These are phyloP conservation scores for Rugonectria rugulosa DNA, from an alignment of 2,329 filamentous ascomycete genomes.

Conservation along the genomic window DNA sequence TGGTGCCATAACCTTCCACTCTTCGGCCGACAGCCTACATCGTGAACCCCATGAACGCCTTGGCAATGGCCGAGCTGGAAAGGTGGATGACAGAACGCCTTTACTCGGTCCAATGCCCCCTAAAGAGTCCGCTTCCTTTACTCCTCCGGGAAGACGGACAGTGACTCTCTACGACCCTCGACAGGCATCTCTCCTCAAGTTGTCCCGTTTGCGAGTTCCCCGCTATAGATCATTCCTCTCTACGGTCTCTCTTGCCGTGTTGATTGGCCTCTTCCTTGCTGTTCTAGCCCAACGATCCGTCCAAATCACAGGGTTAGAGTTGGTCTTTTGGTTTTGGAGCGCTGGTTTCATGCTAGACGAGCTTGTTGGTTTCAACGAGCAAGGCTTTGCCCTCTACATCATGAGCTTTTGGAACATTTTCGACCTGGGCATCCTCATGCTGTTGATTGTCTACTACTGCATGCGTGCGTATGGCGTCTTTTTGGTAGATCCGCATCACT, in stretches of 20 bases:
- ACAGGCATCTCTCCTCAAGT: slow-evolving; percentile 89
- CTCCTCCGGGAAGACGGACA: slow-evolving; percentile 67
- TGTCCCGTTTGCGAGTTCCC: slow-evolving; percentile 88
- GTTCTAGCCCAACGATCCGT: slow-evolving; percentile 79
- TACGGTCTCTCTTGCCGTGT: slow-evolving; percentile 83
- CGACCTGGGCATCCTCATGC: slow-evolving; percentile 85
- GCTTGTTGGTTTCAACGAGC: slow-evolving; percentile 94
- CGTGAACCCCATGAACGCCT: slow-evolving; percentile 53
- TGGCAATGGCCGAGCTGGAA: slow-evolving; percentile 37
- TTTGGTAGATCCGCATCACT: slow-evolving; percentile 75
- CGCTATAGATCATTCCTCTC: slow-evolving; percentile 91
- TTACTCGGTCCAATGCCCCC: slow-evolving; percentile 51
- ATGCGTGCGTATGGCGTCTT: slow-evolving; percentile 89
- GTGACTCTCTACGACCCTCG: slow-evolving; percentile 90
- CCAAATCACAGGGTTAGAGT: slow-evolving; percentile 82
- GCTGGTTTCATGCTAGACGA: slow-evolving; percentile 97
- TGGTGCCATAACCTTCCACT: slow-evolving; percentile 93
- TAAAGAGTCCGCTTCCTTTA: slow-evolving; percentile 43
- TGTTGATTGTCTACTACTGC: slow-evolving; percentile 89
- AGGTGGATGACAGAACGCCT: slow-evolving; percentile 58
- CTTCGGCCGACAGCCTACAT: slow-evolving; percentile 84
- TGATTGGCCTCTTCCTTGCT: slow-evolving; percentile 85
- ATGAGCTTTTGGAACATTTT: slow-evolving; percentile 99
- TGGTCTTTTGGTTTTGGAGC: slow-evolving; percentile 98
- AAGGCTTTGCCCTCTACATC: slow-evolving; percentile 94